Conservation (phyloP, 768 basidiomycete species). For the Neoboletus magnificus region DNA sequence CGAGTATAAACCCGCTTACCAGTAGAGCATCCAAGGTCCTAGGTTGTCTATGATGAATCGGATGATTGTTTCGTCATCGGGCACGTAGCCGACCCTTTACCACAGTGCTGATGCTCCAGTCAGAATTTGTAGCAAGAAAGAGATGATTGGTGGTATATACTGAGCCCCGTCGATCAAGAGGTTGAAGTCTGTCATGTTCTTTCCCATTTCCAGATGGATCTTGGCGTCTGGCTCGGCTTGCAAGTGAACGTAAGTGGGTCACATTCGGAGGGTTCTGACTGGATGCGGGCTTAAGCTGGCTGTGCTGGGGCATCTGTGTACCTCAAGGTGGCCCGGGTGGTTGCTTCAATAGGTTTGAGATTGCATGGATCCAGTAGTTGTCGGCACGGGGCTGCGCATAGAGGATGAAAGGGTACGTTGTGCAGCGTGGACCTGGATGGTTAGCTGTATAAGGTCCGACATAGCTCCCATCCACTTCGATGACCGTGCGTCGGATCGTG, state of each 20-base stretch:
- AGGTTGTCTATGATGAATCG: conserved; percentile 68
- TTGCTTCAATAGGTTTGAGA: conserved; percentile 3
- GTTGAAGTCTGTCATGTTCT: conserved; percentile 11
- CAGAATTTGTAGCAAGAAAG: conserved; percentile 22
- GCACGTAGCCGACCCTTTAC: conserved; percentile 9
- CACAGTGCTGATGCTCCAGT: conserved; percentile 5
- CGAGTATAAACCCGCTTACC: conserved; percentile 11
- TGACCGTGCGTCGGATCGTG: conserved; percentile 27
- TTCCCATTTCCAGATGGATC: conserved; percentile 12
- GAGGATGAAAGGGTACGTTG: conserved; percentile 47
- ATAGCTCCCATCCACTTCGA: conserved; percentile 41
- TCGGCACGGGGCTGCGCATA: conserved; percentile 34
- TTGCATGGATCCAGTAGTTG: conserved; percentile 38
- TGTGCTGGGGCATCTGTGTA: conserved; percentile 8
- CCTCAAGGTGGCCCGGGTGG: conserved; percentile 28
- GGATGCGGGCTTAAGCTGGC: conserved; percentile 6
- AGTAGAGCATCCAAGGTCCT: conserved; percentile 54
- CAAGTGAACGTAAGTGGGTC: conserved; percentile 12
- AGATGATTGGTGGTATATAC: conserved; percentile 15
- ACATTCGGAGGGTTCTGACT: conserved; percentile 14
- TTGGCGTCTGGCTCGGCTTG: conserved; percentile 15
- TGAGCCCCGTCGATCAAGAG: conserved; percentile 12
- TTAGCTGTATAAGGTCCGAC: conserved; percentile 37
- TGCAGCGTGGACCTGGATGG: conserved; percentile 33
- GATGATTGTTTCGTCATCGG: conserved; percentile 46